Conservation (phyloP, 2,329 filamentous ascomycete genomes). For the Cercospora sojina region DNA sequence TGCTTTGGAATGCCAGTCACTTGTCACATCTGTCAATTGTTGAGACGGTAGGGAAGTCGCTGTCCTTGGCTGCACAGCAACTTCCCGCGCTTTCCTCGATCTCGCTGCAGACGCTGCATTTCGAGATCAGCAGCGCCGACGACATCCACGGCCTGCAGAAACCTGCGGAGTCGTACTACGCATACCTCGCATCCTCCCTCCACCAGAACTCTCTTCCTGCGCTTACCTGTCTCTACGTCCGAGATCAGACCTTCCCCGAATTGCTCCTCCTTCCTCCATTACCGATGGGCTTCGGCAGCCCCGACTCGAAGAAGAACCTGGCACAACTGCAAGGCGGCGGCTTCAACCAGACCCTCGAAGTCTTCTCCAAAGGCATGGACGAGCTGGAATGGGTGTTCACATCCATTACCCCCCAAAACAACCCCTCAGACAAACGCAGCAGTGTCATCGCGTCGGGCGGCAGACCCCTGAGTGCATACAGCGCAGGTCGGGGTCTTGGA, state of each 20-base stretch:
- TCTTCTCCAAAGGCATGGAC: conserved; percentile 66
- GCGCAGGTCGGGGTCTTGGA: conserved; percentile 49
- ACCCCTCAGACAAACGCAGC: conserved; percentile 40
- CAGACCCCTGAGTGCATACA: conserved; percentile 48
- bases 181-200: conserved; percentile 80
- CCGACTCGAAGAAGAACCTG: conserved; percentile 31
- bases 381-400: conserved; percentile 69
- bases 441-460: conserved; percentile 35
- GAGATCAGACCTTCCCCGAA: conserved; percentile 79
- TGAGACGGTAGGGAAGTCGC: conserved; percentile 56
- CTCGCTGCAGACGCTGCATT: conserved; percentile 72
- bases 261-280: conserved; percentile 72
- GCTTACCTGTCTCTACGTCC: conserved; percentile 77
- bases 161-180: conserved; percentile 67
- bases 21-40: conserved; percentile 60
- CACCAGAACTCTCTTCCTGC: conserved; percentile 72
- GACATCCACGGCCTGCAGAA: conserved; percentile 59
- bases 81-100: conserved; percentile 66
- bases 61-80: conserved; percentile 51
- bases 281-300: conserved; percentile 50
- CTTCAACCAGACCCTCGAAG: conserved; percentile 58
- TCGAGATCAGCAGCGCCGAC: conserved; percentile 69
- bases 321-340: conserved; percentile 24
- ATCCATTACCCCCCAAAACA: conserved; percentile 52
- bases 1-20: conserved; percentile 58